A percentile compares a stretch with the other conserved stretches of the same genome.
These are phyloP conservation scores for Rhynchosporium graminicola DNA, from an alignment of 2,329 filamentous ascomycete genomes.

Conservation along the genomic window DNA sequence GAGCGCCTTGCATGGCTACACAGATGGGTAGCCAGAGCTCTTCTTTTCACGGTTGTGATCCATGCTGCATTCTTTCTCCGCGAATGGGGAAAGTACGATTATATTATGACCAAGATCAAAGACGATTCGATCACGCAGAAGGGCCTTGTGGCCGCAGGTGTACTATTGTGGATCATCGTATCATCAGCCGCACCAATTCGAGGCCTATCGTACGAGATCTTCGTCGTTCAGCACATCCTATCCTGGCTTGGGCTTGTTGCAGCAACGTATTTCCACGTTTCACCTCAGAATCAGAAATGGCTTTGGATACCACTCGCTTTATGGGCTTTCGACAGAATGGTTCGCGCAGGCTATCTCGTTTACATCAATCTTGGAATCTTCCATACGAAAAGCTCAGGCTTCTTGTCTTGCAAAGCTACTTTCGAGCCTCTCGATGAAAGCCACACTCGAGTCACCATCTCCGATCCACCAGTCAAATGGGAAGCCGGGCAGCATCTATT, in stretches of 20 bases:
- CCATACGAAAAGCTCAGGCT: slow-evolving; percentile 37
- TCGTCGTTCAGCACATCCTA: slow-evolving; percentile 55
- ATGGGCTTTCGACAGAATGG: slow-evolving; percentile 47
- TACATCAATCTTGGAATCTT: slow-evolving; percentile 47
- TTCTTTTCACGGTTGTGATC: slow-evolving; percentile 54
- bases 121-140: slow-evolving; percentile 51
- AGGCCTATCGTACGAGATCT: slow-evolving; percentile 53
- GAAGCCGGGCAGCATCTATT: slow-evolving; percentile 64
- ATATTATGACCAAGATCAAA: slow-evolving; percentile 49
- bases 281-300: slow-evolving; percentile 45
- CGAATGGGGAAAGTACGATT: slow-evolving; percentile 53
- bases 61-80: slow-evolving; percentile 57
- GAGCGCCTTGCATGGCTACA: slow-evolving; percentile 68
- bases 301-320: slow-evolving; percentile 50
- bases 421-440: slow-evolving; percentile 54
- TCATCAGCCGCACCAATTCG: slow-evolving; percentile 53
- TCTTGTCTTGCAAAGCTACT: slow-evolving; percentile 46
- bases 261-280: slow-evolving; percentile 51
- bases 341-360: slow-evolving; percentile 41
- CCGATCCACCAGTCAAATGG: slow-evolving; percentile 58
- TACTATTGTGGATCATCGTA: slow-evolving; percentile 53
- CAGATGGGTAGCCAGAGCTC: slow-evolving; percentile 55
- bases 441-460: slow-evolving; percentile 57
- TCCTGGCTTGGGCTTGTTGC: slow-evolving; percentile 51
- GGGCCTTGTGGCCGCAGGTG: slow-evolving; percentile 53